These are phyloP conservation scores for Cyclotella distinguenda DNA, from an alignment of 108 stramenopile species.

Conservation along the genomic window DNA sequence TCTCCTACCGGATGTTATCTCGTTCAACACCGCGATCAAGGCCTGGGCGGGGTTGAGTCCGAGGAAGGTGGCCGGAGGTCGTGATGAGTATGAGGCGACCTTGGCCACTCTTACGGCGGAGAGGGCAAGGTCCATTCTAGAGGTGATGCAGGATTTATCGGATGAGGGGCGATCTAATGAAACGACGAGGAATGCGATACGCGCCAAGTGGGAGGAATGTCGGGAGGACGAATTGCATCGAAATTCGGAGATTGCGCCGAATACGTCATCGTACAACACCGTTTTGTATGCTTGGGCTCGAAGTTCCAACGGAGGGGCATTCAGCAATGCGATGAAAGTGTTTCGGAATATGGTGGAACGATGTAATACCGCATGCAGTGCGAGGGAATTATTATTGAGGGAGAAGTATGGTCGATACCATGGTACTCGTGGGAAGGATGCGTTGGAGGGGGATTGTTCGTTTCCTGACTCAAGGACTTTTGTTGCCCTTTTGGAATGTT, in stretches of 20 bases:
- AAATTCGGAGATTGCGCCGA: constrained; percentile 34
- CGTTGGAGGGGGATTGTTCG: neutral
- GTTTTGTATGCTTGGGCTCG: constrained; percentile 61
- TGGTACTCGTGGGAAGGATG: neutral
- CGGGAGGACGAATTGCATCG: constrained; percentile 7
- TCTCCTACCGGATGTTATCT: constrained; percentile 37
- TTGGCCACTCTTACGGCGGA: constrained; percentile 24
- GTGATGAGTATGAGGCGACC: constrained; percentile 2
- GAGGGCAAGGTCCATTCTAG: constrained; percentile 27
- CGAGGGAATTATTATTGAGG: constrained; percentile 16
- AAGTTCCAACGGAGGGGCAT: constrained; percentile 30
- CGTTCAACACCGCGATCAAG: constrained; percentile 40
- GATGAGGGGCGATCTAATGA: constrained; percentile 24
- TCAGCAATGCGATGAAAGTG: constrained; percentile 40
- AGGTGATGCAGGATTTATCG: constrained; percentile 35
- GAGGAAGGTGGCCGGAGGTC: neutral
- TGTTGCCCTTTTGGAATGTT: constrained; percentile 18
- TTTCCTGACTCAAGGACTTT: constrained; percentile 40
- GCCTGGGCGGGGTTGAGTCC: constrained; percentile 32
- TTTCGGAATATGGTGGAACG: constrained; percentile 51
- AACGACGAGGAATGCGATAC: constrained; percentile 13
- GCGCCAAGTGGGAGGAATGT: constrained; percentile 14
- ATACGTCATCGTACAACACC: constrained; percentile 57
- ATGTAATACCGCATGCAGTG: constrained; percentile 21
- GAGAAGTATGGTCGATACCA: neutral